phyloP scores from a whole-genome alignment of 208 protist genomes.

The Vickermania spadyakhi region DNA sequence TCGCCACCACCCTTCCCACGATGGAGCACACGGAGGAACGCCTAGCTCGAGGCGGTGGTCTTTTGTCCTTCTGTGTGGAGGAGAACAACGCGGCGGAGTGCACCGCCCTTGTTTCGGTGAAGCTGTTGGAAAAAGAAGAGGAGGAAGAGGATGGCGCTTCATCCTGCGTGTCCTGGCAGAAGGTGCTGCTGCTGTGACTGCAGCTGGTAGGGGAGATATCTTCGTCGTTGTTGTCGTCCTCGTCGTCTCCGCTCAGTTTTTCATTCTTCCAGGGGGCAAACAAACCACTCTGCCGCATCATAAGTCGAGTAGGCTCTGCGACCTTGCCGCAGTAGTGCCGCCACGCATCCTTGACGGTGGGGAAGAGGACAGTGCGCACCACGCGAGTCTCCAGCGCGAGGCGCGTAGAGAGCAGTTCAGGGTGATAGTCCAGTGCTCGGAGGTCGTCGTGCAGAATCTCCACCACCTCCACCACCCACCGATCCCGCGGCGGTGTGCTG shows the following conservation, averaged over 20 bases:
- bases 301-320: conserved; percentile 1
- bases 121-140: too few species aligned
- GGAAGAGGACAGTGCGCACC: conserved; percentile 51
- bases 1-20: too few species aligned
- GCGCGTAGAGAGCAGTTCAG: conserved; percentile 42
- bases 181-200: not conserved
- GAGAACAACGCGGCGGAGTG: not conserved
- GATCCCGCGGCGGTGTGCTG: too few species aligned
- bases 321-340: conserved; percentile 43
- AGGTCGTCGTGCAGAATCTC: conserved; percentile 52
- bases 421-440: conserved; percentile 59
- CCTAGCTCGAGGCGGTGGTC: too few species aligned
- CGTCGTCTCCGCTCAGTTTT: not conserved
- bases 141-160: too few species aligned
- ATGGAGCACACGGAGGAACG: too few species aligned
- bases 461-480: conserved; percentile 46
- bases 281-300: not conserved
- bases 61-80: too few species aligned
- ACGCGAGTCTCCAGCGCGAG: conserved; percentile 53
- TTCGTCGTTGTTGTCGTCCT: not conserved
- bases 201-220: not conserved
- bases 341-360: conserved; percentile 26
- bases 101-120: not conserved
- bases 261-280: not conserved
- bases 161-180: not conserved